Conservation (phyloP, 148 eudicot species). For the Rheum nobile region DNA sequence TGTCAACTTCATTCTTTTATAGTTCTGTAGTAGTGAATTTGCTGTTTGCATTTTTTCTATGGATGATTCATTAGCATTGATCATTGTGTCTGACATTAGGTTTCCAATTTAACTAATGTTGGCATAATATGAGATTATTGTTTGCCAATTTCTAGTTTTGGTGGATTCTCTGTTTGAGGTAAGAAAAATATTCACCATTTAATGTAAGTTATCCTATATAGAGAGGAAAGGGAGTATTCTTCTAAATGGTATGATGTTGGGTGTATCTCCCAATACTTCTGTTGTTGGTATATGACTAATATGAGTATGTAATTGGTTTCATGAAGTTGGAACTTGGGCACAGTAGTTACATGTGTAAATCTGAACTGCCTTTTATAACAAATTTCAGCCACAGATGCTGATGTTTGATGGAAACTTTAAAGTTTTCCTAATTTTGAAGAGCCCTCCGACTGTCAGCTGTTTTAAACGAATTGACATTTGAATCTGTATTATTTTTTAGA, state of each 20-base stretch:
- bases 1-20: neutral
- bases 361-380: neutral
- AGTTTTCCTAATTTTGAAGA: neutral
- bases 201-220: too few species aligned
- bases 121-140: neutral
- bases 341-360: neutral
- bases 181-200: neutral
- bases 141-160: neutral
- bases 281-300: neutral
- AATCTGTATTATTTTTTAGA: too few species aligned
- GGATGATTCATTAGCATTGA: neutral
- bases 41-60: neutral
- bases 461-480: too few species aligned
- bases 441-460: neutral
- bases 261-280: neutral
- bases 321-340: neutral
- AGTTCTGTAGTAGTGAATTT: neutral
- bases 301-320: neutral
- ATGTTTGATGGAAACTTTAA: neutral
- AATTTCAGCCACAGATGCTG: neutral
- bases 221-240: too few species aligned
- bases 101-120: neutral
- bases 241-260: neutral
- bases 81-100: neutral
- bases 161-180: neutral